These are phyloP conservation scores for Verticillium alfalfae DNA, from an alignment of 2,329 filamentous ascomycete species.

Conservation along the genomic window DNA sequence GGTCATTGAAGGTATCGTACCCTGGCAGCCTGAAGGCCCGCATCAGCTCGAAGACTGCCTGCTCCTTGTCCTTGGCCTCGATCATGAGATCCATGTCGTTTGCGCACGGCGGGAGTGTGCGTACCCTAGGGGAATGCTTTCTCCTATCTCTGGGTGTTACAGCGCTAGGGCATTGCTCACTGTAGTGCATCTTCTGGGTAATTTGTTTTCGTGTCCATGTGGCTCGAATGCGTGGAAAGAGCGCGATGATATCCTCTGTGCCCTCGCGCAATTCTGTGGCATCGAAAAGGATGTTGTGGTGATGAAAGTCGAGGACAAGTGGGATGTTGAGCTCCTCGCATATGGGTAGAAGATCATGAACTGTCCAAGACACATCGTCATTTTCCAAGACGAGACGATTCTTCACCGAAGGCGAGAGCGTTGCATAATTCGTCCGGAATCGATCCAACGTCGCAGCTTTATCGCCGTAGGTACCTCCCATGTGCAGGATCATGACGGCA, in stretches of 20 bases:
- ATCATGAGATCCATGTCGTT: conserved; percentile 96
- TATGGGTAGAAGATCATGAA: conserved; percentile 82
- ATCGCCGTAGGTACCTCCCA: conserved; percentile 87
- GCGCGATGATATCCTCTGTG: conserved; percentile 68
- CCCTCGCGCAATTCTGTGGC: conserved; percentile 68
- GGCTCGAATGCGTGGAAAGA: conserved; percentile 72
- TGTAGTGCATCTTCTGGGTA: conserved; percentile 96
- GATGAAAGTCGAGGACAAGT: conserved; percentile 86
- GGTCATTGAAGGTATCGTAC: conserved; percentile 67
- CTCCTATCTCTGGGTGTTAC: conserved; percentile 72
- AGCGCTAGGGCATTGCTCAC: conserved; percentile 70
- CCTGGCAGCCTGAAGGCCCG: conserved; percentile 79
- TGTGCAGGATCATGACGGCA: conserved; percentile 90
- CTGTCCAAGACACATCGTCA: conserved; percentile 88
- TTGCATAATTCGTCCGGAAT: conserved; percentile 70
- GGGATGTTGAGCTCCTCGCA: conserved; percentile 95
- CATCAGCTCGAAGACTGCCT: conserved; percentile 94
- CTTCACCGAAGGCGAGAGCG: conserved; percentile 65
- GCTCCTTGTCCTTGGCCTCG: conserved; percentile 96
- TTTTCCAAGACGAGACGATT: conserved; percentile 84
- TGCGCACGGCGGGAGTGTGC: conserved; percentile 74
- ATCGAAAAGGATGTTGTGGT: conserved; percentile 93
- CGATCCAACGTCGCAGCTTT: conserved; percentile 73
- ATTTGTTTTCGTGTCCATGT: conserved; percentile 85
- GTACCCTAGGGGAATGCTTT: conserved; percentile 79